These are phyloP conservation scores for Chytriomyces confervae DNA, from an alignment of 192 early-diverging fungal genomes.

Conservation along the genomic window DNA sequence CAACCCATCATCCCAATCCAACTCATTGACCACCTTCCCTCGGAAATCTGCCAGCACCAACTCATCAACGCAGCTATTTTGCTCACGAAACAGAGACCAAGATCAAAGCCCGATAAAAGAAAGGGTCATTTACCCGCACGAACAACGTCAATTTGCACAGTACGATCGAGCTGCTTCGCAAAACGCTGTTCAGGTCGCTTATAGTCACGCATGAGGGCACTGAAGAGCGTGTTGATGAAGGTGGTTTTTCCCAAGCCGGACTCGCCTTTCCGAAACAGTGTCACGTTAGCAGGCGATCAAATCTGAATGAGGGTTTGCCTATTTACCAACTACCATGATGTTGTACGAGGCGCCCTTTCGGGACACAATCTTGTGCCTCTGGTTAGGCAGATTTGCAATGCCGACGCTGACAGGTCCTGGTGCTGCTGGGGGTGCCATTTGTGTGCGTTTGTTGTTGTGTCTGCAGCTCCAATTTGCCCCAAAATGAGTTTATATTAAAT, in stretches of 20 bases:
- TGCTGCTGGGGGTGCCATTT: not conserved
- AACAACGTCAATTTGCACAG: constrained; percentile 98
- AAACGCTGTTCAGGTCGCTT: constrained; percentile 80
- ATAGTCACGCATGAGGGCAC: constrained; percentile 91
- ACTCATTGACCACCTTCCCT: constrained; percentile 91
- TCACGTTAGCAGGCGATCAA: not conserved
- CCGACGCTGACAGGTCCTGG: constrained; percentile 58
- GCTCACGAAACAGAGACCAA: too few species aligned
- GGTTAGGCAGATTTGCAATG: constrained; percentile 98
- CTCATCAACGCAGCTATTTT: too few species aligned
- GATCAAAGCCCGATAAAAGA: not conserved
- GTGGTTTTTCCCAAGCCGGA: constrained; percentile 98
- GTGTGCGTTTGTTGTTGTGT: not conserved
- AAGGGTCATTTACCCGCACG: constrained; percentile 76
- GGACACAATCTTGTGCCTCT: constrained; percentile 97
- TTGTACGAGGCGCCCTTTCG: constrained; percentile 96
- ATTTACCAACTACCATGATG: constrained; percentile 89
- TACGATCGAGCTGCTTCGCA: constrained; percentile 91
- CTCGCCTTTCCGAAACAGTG: constrained; percentile 67
- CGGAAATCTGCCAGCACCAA: constrained; percentile 68
- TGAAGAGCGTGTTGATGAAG: constrained; percentile 98
- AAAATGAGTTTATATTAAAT: not conserved
- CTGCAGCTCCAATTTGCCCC: not conserved
- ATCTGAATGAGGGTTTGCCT: not conserved
- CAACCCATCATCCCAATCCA: not conserved